Evolutionary conservation across 2,329 filamentous ascomycete genomes (phyloP).

Genomic region (Paraphaeosphaeria sporulosa): DNA sequence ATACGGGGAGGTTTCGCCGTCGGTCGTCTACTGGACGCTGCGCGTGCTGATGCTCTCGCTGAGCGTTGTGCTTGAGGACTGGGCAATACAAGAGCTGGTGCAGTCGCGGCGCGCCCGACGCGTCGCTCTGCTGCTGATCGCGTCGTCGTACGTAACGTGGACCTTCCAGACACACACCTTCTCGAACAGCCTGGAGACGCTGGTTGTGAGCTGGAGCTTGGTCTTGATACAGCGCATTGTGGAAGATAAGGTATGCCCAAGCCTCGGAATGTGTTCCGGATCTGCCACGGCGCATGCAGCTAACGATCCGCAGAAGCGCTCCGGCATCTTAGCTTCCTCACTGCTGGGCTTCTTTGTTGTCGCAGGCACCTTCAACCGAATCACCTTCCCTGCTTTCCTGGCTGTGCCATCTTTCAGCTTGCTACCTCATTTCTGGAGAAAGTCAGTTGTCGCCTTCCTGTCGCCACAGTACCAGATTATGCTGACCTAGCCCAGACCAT

Average conservation of each 20-base stretch:
- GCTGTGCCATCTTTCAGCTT: constrained; percentile 82
- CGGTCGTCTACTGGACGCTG: constrained; percentile 87
- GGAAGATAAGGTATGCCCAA: constrained; percentile 71
- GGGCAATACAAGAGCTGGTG: constrained; percentile 93
- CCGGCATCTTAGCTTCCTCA: constrained; percentile 77
- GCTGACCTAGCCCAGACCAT: constrained; percentile 53
- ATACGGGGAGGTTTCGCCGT: constrained; percentile 79
- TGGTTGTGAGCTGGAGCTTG: constrained; percentile 91
- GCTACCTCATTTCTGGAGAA: constrained; percentile 83
- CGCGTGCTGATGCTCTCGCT: constrained; percentile 90
- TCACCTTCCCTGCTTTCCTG: constrained; percentile 95
- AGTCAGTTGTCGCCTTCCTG: constrained; percentile 61
- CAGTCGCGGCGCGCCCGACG: constrained; percentile 74
- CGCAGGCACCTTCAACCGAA: constrained; percentile 92
- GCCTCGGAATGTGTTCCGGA: constrained; percentile 33
- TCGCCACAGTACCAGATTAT: background rate
- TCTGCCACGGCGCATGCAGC: constrained; percentile 31
- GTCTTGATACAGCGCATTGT: constrained; percentile 89
- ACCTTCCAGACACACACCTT: constrained; percentile 98
- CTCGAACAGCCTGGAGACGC: constrained; percentile 94
- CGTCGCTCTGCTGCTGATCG: constrained; percentile 81
- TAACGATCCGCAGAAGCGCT: constrained; percentile 67
- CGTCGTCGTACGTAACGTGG: constrained; percentile 98
- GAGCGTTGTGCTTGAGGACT: constrained; percentile 97
- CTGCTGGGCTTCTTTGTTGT: constrained; percentile 82